Evolutionary conservation across 148 eudicot species (phyloP), one percentile per base, ranked within the genome.

Genomic region (Oxyria digyna): DNA sequence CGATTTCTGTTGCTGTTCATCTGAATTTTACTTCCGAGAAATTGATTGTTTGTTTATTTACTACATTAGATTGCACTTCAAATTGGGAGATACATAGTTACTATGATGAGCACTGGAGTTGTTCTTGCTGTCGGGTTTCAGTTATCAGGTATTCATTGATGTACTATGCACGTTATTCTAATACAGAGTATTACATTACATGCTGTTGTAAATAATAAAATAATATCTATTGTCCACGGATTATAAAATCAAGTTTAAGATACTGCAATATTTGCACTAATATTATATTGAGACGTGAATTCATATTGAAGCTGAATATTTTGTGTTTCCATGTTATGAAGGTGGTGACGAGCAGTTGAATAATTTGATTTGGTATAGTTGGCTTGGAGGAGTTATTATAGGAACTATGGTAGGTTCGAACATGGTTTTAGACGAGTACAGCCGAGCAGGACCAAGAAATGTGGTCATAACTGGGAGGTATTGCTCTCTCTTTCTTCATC

Each of bases 381-480:
- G 99, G 99, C 93, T 94, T 68, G 99, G 99, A 72, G 99, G 99
- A 72, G 72, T 94, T 55, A 87, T 91, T 38, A 94, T 94, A 52
- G 99, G 99, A 24, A 88, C 99, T n/a, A 91, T 94, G 99, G 88
- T 94, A 15, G 99, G 99, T 67, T 78, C 97, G 46, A 94, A 94
- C 75, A 85, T 91, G 96, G 99, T 94, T 33, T 72, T 94, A 48
- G 99, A 94, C 3, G 99, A 94, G 74, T 89, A 88, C 70, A 82
- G 91, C 74, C 86, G 97, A 81, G 89, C 97, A 71, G 99, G 99
- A 68, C 99, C 99, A 13, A 85, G 97, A 24, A 94, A 94, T 80
- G 96, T 94, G 67, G 91, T 94, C 73, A 91, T 94, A 76, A 94
- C 99, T 42, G 99, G 99, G 73, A 94, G 99, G 99, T 94, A 90